These are phyloP conservation scores for Arachis stenosperma DNA, from an alignment of 306 rosid species.

Conservation along the genomic window DNA sequence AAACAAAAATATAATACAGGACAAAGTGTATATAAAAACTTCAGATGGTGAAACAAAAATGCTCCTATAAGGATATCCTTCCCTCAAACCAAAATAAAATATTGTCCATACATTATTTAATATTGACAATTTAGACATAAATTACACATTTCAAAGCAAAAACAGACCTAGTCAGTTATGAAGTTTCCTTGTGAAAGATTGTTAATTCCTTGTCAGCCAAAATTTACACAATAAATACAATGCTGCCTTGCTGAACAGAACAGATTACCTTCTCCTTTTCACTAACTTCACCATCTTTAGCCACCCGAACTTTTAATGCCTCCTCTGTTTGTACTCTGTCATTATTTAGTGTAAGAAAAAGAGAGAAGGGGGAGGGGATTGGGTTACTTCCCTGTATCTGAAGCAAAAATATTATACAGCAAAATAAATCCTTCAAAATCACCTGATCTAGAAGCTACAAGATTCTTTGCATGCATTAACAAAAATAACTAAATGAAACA, in stretches of 20 bases:
- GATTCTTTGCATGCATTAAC: not conserved
- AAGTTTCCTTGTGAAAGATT: constrained; percentile 26
- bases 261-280: constrained; percentile 89
- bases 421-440: constrained; percentile 20
- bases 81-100: constrained; percentile 26
- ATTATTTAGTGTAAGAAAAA: constrained; percentile 11
- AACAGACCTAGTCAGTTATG: constrained; percentile 4
- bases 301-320: constrained; percentile 82
- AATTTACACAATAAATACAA: constrained; percentile 27
- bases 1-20: not conserved
- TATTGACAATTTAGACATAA: not conserved
- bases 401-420: constrained; percentile 31
- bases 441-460: not conserved
- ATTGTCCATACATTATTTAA: not conserved
- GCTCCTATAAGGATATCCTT: constrained; percentile 12
- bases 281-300: constrained; percentile 70
- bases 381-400: constrained; percentile 22
- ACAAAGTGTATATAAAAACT: constrained; percentile 4
- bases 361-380: constrained; percentile 1
- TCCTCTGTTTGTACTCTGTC: constrained; percentile 87
- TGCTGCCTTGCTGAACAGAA: constrained; percentile 18
- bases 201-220: constrained; percentile 23
- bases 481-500: not conserved
- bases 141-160: not conserved
- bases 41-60: constrained; percentile 8